Evolutionary conservation across 1,284 basidiomycete genomes (phyloP), one percentile per base, ranked within the genome.

Genomic region (Naganishia sp.): DNA sequence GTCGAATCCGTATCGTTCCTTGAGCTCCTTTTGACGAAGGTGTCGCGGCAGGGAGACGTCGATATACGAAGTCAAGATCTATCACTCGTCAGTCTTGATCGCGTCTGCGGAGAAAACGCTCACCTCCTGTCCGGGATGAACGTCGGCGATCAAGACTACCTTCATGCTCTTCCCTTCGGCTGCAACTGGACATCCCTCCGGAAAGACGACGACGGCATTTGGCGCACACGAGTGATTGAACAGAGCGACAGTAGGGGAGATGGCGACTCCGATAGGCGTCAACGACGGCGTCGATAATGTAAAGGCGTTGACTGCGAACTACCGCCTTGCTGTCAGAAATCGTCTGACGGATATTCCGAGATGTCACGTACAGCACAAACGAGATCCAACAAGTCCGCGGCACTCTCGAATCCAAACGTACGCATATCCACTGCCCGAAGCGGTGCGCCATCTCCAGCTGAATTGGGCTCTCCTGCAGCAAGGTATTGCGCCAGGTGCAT

Each of bases 181-280:
- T 28, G 43, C 7, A 25, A 54, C 56, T 21, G 64, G 71, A 13
- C 70, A 72, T 0, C 78, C 79, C 4, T 72, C 71, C 45, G 94
- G 93, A 75, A 94, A 97, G 1, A 97, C 91, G 33, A 94, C 85
- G 31, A 89, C 90, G 0, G 89, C 91, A 71, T 96, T 95, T 0
- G 94, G 94, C 25, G 86, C 84, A 74, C 94, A 98, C 0, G 92
- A 90, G 75, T 98, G 94, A 73, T 97, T 98, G 71, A 90, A 84
- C 39, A 97, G 82, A 0, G 94, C 92, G 11, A 88, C 81, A 0
- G 86, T 72, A 0, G 93, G 92, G 0, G 90, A 89, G 31, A 94
- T 83, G 36, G 87, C 86, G 1, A 88, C 86, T 16, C 94, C 94
- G 50, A 97, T 82, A 0, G 91, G 88, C 1, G 85, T 84, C 10